phyloP scores from a whole-genome alignment of 2,329 filamentous ascomycete species.

The Cytospora mali region DNA sequence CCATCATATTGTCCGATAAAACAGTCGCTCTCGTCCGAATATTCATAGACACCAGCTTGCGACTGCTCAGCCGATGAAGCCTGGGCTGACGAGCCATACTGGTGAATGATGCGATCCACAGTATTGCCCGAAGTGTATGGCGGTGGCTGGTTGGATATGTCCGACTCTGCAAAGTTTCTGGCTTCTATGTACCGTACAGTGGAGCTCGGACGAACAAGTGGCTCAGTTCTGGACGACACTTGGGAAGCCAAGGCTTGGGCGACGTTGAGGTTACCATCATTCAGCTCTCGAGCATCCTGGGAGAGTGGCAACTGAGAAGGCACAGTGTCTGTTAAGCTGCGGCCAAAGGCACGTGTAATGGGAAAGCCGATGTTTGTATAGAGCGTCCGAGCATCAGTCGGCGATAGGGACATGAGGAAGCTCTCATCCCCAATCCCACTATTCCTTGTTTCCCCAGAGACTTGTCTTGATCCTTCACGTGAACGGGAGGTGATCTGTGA shows the following conservation, averaged over 20 bases:
- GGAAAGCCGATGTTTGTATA: slow-evolving; percentile 7
- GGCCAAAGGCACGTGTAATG: background rate
- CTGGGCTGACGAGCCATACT: slow-evolving; percentile 33
- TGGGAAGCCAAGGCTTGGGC: background rate
- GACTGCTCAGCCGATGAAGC: slow-evolving; percentile 19
- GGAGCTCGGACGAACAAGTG: background rate
- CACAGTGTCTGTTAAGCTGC: slow-evolving; percentile 11
- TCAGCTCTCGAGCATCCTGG: slow-evolving; percentile 15
- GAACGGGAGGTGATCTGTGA: slow-evolving; percentile 41
- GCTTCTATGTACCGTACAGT: slow-evolving; percentile 1
- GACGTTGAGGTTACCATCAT: background rate
- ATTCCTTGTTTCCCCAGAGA: slow-evolving; percentile 4
- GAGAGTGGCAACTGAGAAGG: slow-evolving; percentile 16
- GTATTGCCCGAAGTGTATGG: slow-evolving; percentile 36
- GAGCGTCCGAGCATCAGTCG: slow-evolving; percentile 7
- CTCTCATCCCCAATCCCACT: slow-evolving; percentile 1
- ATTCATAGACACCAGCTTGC: background rate
- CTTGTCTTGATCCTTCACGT: slow-evolving; percentile 18
- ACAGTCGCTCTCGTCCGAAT: background rate
- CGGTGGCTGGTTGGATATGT: slow-evolving; percentile 20
- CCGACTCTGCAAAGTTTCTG: slow-evolving; percentile 13
- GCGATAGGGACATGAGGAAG: slow-evolving; percentile 2
- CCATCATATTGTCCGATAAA: background rate
- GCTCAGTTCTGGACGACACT: slow-evolving; percentile 7
- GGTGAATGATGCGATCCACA: slow-evolving; percentile 38